Evolutionary conservation across 2,329 filamentous ascomycete genomes (phyloP).

Genomic region (Cladosporium sp.): DNA sequence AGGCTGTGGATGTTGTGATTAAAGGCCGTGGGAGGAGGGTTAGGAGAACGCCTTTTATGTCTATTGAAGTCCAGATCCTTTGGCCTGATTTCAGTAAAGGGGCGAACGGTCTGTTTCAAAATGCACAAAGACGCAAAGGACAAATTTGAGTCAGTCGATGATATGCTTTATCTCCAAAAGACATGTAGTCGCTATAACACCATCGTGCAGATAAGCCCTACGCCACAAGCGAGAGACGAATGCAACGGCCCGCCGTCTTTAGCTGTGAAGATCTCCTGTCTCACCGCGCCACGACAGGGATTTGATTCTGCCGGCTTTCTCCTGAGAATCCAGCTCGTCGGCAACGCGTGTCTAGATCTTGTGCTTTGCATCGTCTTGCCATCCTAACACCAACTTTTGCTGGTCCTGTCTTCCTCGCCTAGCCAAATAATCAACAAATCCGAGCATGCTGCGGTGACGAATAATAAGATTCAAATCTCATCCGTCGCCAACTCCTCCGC

Average conservation of each 20-base stretch:
- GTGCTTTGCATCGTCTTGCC: not conserved
- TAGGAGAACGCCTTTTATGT: not conserved
- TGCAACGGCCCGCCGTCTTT: slow-evolving; percentile 7
- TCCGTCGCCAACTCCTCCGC: not conserved
- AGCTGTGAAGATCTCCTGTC: slow-evolving; percentile 1
- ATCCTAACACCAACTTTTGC: not conserved
- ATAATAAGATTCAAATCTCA: not conserved
- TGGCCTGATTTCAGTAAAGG: not conserved
- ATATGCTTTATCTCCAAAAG: not conserved
- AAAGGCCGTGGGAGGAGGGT: too few species aligned
- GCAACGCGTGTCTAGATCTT: not conserved
- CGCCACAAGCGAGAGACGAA: slow-evolving; percentile 8
- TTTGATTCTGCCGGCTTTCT: not conserved
- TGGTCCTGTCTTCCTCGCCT: too few species aligned
- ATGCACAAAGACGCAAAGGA: not conserved
- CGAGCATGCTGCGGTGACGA: slow-evolving; percentile 3
- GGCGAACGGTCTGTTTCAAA: not conserved
- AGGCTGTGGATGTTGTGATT: not conserved
- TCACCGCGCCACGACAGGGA: not conserved
- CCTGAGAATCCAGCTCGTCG: not conserved
- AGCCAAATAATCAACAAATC: too few species aligned
- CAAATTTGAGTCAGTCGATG: not conserved
- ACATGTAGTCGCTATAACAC: slow-evolving; percentile 6
- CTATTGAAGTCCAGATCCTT: not conserved
- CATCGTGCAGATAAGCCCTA: slow-evolving; percentile 9